phyloP scores from a whole-genome alignment of 2,329 filamentous ascomycete genomes.

The Diaporthe velutina region DNA sequence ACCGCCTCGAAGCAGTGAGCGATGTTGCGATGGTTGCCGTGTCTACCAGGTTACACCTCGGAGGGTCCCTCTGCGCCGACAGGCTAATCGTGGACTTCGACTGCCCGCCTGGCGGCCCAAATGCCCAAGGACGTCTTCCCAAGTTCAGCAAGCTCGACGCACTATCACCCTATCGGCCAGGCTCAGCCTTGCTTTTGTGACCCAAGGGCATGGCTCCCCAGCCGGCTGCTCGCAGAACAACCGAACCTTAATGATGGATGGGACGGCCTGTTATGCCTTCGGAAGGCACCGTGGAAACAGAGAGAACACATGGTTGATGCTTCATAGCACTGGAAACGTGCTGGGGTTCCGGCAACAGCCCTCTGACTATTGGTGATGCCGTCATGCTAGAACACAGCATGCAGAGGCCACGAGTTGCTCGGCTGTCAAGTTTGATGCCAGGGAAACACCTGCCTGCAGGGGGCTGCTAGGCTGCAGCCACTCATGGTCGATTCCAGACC shows the following conservation, averaged over 20 bases:
- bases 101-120: conserved; percentile 26
- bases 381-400: conserved; percentile 16
- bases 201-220: conserved; percentile 28
- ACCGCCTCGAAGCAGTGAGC: not conserved
- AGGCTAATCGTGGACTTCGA: not conserved
- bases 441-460: conserved; percentile 30
- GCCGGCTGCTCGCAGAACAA: not conserved
- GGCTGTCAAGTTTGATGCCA: conserved; percentile 12
- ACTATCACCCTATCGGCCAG: conserved; percentile 34
- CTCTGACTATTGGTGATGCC: conserved; percentile 21
- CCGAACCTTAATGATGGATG: not conserved
- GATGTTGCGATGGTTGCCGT: not conserved
- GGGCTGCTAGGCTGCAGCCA: conserved; percentile 27
- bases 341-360: not conserved
- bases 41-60: conserved; percentile 26
- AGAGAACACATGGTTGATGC: not conserved
- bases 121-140: conserved; percentile 1
- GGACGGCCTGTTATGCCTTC: not conserved
- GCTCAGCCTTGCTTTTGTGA: conserved; percentile 35
- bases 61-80: not conserved
- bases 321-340: not conserved
- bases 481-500: conserved; percentile 23
- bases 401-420: conserved; percentile 10
- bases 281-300: not conserved
- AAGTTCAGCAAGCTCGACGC: conserved; percentile 29